Base-by-base conservation (phyloP, 202 grass and related monocot genomes). In the Dendrocalamus latiflorus region DNA sequence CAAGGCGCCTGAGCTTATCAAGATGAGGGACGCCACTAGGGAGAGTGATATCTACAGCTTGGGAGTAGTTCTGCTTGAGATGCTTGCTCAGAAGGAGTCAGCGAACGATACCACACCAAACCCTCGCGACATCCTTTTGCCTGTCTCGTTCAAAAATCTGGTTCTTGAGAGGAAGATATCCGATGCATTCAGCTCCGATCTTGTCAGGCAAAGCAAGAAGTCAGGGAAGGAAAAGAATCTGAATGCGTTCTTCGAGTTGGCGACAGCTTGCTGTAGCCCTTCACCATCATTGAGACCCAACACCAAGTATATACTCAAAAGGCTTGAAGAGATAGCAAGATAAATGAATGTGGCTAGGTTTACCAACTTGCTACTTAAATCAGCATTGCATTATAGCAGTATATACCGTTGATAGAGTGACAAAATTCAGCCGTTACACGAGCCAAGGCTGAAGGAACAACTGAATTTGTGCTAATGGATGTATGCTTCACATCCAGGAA, bases 141-240 rank as follows among this genome's bases (percentile, higher is more conserved):
- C 96, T 4, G 86, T 68, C 17, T 87, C 90, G 0, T 92, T 95
- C 53, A 91, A 86, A 72, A 90, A 93, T 15, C 53, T 98, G 74
- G 91, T 93, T 47, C 89, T 98, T 0, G 96, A 99, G 83, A 78
- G 90, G 78, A 99, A 95, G 86, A 93, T 99, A 9, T 93, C 89
- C 0, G 89, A 93, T 17, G 91, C 88, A 0, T 99, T 92, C 86
- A 91, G 64, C 88, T 93, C 91, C 0, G 93, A 92, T 1, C 75
- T 90, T 26, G 81, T 86, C 55, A 86, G 79, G 26, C 88, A n/a
- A n/a, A n/a, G n/a, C n/a, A n/a, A n/a, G n/a, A n/a, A n/a, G n/a
- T n/a, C n/a, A n/a, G n/a, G n/a, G n/a, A n/a, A n/a, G n/a, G n/a
- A n/a, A n/a, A n/a, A n/a, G n/a, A n/a, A n/a, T n/a, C n/a, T n/a